Base-by-base conservation (phyloP, 257 asterid genomes). In the Echites panduratus region DNA sequence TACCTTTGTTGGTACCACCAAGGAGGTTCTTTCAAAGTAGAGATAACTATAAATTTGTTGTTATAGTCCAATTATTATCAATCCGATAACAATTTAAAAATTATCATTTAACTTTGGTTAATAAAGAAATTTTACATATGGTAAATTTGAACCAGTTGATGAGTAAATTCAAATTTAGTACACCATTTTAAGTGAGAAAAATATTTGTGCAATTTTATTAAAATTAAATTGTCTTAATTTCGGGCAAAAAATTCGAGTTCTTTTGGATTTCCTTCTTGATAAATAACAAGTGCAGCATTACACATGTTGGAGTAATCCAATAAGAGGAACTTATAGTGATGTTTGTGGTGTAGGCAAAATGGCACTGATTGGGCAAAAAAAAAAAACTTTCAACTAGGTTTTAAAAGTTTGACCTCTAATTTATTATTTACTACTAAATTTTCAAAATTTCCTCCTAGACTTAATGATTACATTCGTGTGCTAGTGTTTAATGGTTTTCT, bases 341-440 rank as follows among this genome's bases (percentile, higher is more conserved):
- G 6, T 22, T 49, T 49, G 77, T 69, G 77, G 68, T 71, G 24
- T 35, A 24, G 59, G 56, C 63, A 57, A 73, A 77, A 41, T 6
- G 68, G 73, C 81, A 72, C 74, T 77, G 72, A 9, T 64, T 63
- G 14, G 43, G 63, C 3, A 6, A 40, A 6, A 40, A 40, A 40
- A 40, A 40, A 40, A 40, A 40, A 40, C 43, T 26, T 22, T 74
- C 20, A 20, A 19, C 7, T 10, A 13, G 20, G 13, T 16, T 62
- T 10, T 52, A 4, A 40, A 22, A 66, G 53, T 61, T 61, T 61
- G 76, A 47, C 76, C 24, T 26, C 9, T 43, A 70, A 7, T 41
- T 5, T 53, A 1, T 22, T 7, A 8, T 72, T 32, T 5, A 27
- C 35, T 45, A 65, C 69, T 45, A 35, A 14, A 48, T 20, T 16